These are phyloP conservation scores for Pisolithus orientalis DNA, from an alignment of 768 basidiomycete species.

Conservation along the genomic window DNA sequence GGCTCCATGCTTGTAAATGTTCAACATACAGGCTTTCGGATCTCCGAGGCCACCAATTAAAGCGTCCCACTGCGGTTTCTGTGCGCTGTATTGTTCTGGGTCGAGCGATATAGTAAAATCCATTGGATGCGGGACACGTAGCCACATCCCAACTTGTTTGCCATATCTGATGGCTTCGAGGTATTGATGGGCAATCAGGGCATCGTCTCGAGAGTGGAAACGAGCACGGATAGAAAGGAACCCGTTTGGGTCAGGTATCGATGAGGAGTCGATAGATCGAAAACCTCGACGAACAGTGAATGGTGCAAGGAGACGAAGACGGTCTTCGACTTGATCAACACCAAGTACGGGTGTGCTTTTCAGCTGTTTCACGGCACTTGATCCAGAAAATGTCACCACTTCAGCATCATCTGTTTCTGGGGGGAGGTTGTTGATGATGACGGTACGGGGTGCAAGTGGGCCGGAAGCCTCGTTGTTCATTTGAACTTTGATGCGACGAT, in stretches of 20 bases:
- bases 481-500: conserved; percentile 31
- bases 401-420: conserved; percentile 11
- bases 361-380: conserved; percentile 20
- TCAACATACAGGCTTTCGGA: conserved; percentile 30
- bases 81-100: conserved; percentile 43
- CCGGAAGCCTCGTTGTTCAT: conserved; percentile 37
- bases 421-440: background rate
- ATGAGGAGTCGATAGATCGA: conserved; percentile 10
- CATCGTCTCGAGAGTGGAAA: conserved; percentile 46
- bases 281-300: conserved; percentile 10
- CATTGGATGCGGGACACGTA: conserved; percentile 42
- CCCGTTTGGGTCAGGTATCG: conserved; percentile 23
- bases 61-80: conserved; percentile 43
- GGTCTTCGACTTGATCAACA: conserved; percentile 13
- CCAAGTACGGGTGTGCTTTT: conserved; percentile 15
- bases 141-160: conserved; percentile 27
- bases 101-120: conserved; percentile 47
- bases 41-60: conserved; percentile 32
- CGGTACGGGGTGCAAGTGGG: conserved; percentile 21
- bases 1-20: conserved; percentile 20
- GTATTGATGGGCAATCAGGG: conserved; percentile 32
- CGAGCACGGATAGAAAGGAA: conserved; percentile 33
- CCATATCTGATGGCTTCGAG: conserved; percentile 31
- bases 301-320: conserved; percentile 21
- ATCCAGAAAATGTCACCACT: conserved; percentile 27